Base-by-base conservation (phyloP, 345 rosid species). In the Trapa bicornis region DNA sequence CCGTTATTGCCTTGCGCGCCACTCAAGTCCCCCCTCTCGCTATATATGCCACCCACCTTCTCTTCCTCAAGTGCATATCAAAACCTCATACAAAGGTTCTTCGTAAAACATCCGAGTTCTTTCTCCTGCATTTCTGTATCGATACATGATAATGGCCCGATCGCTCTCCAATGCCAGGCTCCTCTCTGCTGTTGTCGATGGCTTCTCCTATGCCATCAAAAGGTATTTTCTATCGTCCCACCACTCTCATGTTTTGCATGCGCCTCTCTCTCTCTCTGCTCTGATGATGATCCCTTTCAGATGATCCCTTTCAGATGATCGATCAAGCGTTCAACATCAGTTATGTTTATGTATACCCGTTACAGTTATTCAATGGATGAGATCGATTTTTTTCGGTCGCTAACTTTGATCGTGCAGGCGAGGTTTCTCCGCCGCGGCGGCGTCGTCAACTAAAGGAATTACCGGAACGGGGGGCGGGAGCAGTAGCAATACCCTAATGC, bases 141-240 rank as follows among this genome's bases (percentile, higher is more conserved):
- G 14, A 5, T 48, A 11, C 54, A 41, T 11, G 5, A 0, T 68
- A 67, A 83, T 83, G 87, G 85, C 87, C 71, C 79, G 79, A 64
- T 83, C 85, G 62, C 43, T 77, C 77, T 74, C 80, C 41, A 77
- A 57, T 76, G 83, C 74, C 39, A 83, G 71, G 80, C 65, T 81
- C 71, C 62, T 81, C 74, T 83, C 85, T 12, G 69, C 70, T 52
- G 41, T 69, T 43, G 67, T 56, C 48, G 75, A 81, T 37, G 79
- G 80, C 66, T 47, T 78, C 70, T 77, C 83, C 45, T 68, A 64
- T 61, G 76, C 77, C 41, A 60, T 79, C 72, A 57, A 63, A 13
- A 78, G 84, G 84, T 81, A 78, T 11, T 8, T 5, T 11, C 15
- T 6, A 22, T 22, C 42, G 4, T 39, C 42, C 42, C 42, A 3